Evolutionary conservation across 495 filamentous ascomycete species (phyloP), one percentile per base, ranked within the genome.

Genomic region (Penicillium macrosclerotiorum): DNA sequence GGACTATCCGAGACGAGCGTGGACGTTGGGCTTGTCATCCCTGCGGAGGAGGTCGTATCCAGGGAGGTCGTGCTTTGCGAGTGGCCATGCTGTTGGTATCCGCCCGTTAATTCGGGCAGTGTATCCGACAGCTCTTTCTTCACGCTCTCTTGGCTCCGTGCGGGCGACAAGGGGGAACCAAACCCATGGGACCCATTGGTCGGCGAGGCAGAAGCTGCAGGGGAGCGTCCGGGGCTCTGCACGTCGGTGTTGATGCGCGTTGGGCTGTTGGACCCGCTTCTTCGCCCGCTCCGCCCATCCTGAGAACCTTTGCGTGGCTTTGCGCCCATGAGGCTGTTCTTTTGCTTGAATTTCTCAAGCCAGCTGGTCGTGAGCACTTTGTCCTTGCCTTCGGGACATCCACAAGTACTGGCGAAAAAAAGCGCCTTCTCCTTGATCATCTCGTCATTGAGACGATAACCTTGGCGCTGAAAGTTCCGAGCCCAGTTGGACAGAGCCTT

Each of bases 261-360:
- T 25, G 66, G 71, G 18, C 65, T 72, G 39, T 57, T 63, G 9
- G 74, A 71, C 23, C 72, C 74, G 31, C 79, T 82, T 57, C 82
- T 82, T 26, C 77, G 76, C 59, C 82, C 82, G 31, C 29, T 26
- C 17, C 29, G 26, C 2, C 39, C 22, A 32, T 20, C 40, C 19
- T 9, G 16, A 14, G 88, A 90, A n/a, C 80, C 78, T 60, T 88
- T 86, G 26, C 83, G 78, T 35, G 85, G 80, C 51, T 77, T 78
- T 0, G 82, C 76, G 17, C 79, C 78, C 30, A 80, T 72, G 19
- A 94, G 76, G 43, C 85, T 84, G 65, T 97, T 89, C 65, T 92
- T 96, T 49, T 86, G 81, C 73, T 96, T 96, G 75, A 99, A 97
- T 61, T 94, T 95, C 63, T 96, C 92, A 39, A 99, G 76, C 90